phyloP scores from a whole-genome alignment of 2,329 filamentous ascomycete genomes.

The Endoconidiophora laricicola region DNA sequence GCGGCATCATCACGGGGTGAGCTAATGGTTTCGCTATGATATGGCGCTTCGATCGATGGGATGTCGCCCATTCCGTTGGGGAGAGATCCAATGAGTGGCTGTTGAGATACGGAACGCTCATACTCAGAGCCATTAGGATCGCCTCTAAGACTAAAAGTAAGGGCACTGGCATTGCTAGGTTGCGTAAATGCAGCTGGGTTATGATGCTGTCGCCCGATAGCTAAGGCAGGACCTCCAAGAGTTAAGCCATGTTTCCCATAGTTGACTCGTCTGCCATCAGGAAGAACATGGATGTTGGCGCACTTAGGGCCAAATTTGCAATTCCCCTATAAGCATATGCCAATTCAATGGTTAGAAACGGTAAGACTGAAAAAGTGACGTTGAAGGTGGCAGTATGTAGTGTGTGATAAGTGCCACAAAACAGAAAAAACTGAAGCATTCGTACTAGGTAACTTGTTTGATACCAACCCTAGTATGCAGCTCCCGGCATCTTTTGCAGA shows the following conservation, averaged over 20 bases:
- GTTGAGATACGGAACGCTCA: conserved; percentile 21
- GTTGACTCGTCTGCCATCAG: conserved; percentile 85
- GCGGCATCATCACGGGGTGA: conserved; percentile 55
- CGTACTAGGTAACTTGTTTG: too few relatives aligned
- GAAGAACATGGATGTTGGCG: conserved; percentile 87
- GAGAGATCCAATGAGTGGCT: conserved; percentile 26
- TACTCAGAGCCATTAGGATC: conserved; percentile 25
- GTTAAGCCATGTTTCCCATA: conserved; percentile 53
- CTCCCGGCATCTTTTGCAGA: too few relatives aligned
- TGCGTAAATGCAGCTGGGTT: conserved; percentile 30
- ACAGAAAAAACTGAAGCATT: too few relatives aligned
- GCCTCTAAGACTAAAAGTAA: conserved; percentile 40
- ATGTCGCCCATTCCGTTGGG: conserved; percentile 20
- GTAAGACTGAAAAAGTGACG: too few relatives aligned
- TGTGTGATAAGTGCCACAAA: too few relatives aligned
- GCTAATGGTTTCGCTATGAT: conserved; percentile 50
- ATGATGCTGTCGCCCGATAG: conserved; percentile 29
- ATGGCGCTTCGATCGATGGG: conserved; percentile 42
- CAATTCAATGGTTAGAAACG: too few relatives aligned
- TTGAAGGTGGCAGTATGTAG: too few relatives aligned
- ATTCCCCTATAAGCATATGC: conserved; percentile 49
- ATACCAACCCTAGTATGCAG: too few relatives aligned
- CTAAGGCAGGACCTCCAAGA: conserved; percentile 39
- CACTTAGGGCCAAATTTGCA: conserved; percentile 99
- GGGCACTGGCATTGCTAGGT: conserved; percentile 46